Conservation (phyloP, 768 basidiomycete genomes). For the Panellus pusillus region DNA sequence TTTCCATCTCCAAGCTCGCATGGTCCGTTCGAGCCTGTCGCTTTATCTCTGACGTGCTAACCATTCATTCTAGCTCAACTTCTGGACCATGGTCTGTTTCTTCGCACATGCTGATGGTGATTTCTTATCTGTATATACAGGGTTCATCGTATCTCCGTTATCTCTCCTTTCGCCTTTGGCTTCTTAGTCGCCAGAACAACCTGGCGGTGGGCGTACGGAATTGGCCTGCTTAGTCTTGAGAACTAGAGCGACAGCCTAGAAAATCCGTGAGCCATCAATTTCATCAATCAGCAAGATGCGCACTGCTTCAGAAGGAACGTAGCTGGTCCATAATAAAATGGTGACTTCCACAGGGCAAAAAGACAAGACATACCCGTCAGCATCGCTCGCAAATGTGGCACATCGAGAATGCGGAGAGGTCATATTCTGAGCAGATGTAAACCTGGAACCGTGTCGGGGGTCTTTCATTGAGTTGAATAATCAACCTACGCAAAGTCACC, state of each 20-base stretch:
- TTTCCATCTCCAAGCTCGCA: constrained; percentile 68
- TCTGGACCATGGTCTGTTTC: constrained; percentile 56
- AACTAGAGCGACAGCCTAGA: constrained; percentile 29
- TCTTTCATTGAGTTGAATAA: background rate
- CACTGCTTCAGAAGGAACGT: constrained; percentile 37
- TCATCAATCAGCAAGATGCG: background rate
- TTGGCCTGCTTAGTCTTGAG: constrained; percentile 42
- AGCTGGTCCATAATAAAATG: constrained; percentile 23
- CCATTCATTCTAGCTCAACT: constrained; percentile 47
- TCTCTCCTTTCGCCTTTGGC: constrained; percentile 66
- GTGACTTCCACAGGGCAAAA: background rate
- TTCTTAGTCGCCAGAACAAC: constrained; percentile 61
- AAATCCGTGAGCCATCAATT: too few relatives aligned
- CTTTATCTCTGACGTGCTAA: background rate
- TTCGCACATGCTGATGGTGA: too few relatives aligned
- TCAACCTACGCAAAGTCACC: constrained; percentile 29
- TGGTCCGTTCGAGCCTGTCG: constrained; percentile 36
- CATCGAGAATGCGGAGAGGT: constrained; percentile 33
- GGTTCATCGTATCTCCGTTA: constrained; percentile 64
- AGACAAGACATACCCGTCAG: constrained; percentile 30
- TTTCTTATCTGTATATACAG: too few relatives aligned
- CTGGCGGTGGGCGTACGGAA: constrained; percentile 70
- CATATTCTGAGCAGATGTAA: constrained; percentile 36
- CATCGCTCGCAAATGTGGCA: constrained; percentile 34
- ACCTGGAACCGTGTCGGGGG: constrained; percentile 14